Base-by-base conservation (phyloP, 202 grass and related monocot species). In the Digitaria exilis region DNA sequence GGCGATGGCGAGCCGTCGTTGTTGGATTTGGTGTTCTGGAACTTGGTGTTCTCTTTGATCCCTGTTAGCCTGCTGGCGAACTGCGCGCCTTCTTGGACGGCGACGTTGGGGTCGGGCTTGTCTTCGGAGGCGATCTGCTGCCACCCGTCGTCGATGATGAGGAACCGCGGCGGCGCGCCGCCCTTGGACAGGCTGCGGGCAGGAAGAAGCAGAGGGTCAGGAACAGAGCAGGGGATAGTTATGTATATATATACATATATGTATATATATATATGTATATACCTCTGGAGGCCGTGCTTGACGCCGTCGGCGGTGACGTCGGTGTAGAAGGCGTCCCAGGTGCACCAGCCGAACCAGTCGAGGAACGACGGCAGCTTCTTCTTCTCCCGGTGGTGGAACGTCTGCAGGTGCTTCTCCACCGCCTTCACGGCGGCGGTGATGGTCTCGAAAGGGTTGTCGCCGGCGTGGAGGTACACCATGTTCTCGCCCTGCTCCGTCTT, bases 251-350 rank as follows among this genome's bases (percentile, higher is more conserved):
- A 37, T 6, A 37, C 4, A 37, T 1, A 52, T 37, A 37, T 37
- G 7, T 37, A 37, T 6, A 37, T 5, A 37, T 37, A 37, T 37
- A 6, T 37, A 37, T 2, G 1, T 21, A 21, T 21, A 21, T 52
- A 85, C 87, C 91, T 93, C 21, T 72, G 48, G 46, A 94, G 88
- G 2, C 92, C 94, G 25, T 85, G 68, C 71, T 90, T 87, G 35
- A 92, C 90, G 79, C 88, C 90, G 65, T 86, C 86, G 60, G 90
- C 84, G 9, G 91, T 94, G 59, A 97, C 88, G 31, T 94, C 94
- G 15, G 94, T 97, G 87, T 97, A 97, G 94, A 92, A 97, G 2
- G 94, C 94, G 70, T 97, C 94, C 94, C 94, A 97, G 6, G 94
- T 97, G 85, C 94, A 97, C 91, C 94, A 97, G 0, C 94, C 94